Evolutionary conservation across 805 yeast genomes (phyloP).

Genomic region (Pichia pseudocactophila): DNA sequence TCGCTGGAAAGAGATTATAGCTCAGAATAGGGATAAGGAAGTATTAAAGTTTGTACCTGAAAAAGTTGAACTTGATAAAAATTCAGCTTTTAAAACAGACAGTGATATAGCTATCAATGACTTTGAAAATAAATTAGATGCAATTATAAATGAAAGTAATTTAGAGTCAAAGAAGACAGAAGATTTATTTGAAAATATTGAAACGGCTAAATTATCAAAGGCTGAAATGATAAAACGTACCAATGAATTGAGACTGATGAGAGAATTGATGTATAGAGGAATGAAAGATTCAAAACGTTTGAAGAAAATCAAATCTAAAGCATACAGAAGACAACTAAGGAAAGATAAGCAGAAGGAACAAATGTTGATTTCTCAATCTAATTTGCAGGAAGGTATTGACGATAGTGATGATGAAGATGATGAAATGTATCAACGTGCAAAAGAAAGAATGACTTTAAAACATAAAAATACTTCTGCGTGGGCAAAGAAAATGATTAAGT

Average conservation of each 20-base stretch:
- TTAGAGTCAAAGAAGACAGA: conserved; percentile 65
- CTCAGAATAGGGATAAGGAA: conserved; percentile 74
- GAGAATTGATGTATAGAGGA: conserved; percentile 94
- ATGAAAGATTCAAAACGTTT: conserved; percentile 85
- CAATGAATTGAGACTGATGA: conserved; percentile 78
- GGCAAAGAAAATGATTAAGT: conserved; percentile 84
- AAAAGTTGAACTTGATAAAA: conserved; percentile 46
- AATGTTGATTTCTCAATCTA: conserved; percentile 53
- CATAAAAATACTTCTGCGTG: conserved; percentile 84
- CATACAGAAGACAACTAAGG: conserved; percentile 78
- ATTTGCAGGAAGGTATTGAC: conserved; percentile 28
- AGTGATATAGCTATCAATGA: conserved; percentile 43
- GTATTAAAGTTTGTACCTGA: conserved; percentile 49
- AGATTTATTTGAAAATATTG: conserved; percentile 81
- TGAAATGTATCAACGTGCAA: conserved; percentile 71
- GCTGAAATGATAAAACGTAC: conserved; percentile 75
- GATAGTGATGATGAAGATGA: conserved; percentile 42
- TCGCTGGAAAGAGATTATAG: conserved; percentile 82
- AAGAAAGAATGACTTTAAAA: conserved; percentile 85
- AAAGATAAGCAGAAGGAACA: conserved; percentile 67
- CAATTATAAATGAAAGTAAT: conserved; percentile 54
- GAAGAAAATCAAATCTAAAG: conserved; percentile 90
- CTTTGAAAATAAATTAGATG: conserved; percentile 57
- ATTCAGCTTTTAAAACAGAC: conserved; percentile 45
- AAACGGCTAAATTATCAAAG: conserved; percentile 67